Evolutionary conservation across 768 basidiomycete genomes (phyloP), one percentile per base, ranked within the genome.

Genomic region (Termitomyces sp.): DNA sequence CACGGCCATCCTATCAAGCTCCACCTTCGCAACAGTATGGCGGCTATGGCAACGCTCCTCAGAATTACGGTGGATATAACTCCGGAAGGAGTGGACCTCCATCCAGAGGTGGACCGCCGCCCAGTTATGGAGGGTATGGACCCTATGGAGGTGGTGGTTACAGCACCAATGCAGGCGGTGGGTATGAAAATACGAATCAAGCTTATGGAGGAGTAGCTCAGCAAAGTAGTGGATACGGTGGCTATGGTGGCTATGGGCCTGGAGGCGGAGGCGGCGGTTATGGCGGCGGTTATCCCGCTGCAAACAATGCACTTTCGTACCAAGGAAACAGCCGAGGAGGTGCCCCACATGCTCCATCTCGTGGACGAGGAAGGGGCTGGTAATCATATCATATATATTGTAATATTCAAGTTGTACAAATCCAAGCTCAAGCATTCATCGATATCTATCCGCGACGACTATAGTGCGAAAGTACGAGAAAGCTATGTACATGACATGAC

Each of bases 291-390:
- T 71, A 75, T 39, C 67, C 67, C 52, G 60, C 64, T 56, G 65
- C 75, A 3, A 73, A 76, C 61, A 72, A 75, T 20, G 73, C 72
- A 9, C 72, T 74, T 63, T 70, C 67, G 51, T 66, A 66, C 41
- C 60, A 65, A 55, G 60, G 63, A 55, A 65, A 67, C 54, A 55
- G 64, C 9, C 62, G 75, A 58, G 74, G 72, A 27, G 63, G 65
- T 30, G 60, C 65, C n/a, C 55, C 64, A 20, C 59, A 76, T 51
- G 72, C 67, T 52, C 42, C 72, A 4, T 66, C 66, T 36, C 72
- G 83, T 57, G 81, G 81, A 31, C 73, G 84, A 65, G 85, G 61
- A 45, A 57, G 60, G 33, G 57, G 61, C 30, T 59, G 60, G 58
- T 65, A 61, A 54, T 55, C 20, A 51, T 49, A 49, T 24, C 30